Percentiles rank a stretch among this genome's conserved stretches.
Evolutionary conservation across 1,139 yeast genomes (phyloP).

Genomic region (Williopsis jadinii): DNA sequence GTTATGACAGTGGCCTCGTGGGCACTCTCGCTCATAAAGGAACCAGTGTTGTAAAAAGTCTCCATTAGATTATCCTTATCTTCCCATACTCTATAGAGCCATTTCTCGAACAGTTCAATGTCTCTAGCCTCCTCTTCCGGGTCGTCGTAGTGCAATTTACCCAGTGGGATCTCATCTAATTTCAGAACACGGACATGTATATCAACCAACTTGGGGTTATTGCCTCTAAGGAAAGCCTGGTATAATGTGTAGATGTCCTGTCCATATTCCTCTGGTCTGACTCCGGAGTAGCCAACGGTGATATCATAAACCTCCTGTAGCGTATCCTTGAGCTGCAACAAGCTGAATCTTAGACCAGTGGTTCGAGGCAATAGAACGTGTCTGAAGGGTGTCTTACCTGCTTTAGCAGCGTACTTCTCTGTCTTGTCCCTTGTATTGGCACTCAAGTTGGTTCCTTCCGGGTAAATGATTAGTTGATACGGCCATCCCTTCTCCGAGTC

Average conservation of each 20-base stretch:
- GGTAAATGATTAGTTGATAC: slow-evolving; percentile 63
- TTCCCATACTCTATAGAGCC: slow-evolving; percentile 75
- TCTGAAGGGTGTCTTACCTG: slow-evolving; percentile 39
- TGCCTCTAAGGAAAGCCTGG: slow-evolving; percentile 58
- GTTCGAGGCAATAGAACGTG: slow-evolving; percentile 75
- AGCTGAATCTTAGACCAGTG: slow-evolving; percentile 68
- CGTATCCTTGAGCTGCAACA: slow-evolving; percentile 54
- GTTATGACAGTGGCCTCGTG: slow-evolving; percentile 15
- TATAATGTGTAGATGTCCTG: slow-evolving; percentile 69
- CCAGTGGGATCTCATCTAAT: slow-evolving; percentile 60
- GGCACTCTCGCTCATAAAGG: slow-evolving; percentile 30
- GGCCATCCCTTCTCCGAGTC: slow-evolving; percentile 30
- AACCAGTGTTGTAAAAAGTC: slow-evolving; percentile 50
- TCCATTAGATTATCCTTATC: slow-evolving; percentile 70
- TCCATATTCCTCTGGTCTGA: slow-evolving; percentile 57
- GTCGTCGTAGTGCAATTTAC: slow-evolving; percentile 37
- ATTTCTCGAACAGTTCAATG: slow-evolving; percentile 50
- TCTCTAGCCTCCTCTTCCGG: slow-evolving; percentile 37
- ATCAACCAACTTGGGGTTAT: slow-evolving; percentile 60
- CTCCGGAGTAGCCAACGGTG: slow-evolving; percentile 77
- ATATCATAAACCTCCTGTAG: slow-evolving; percentile 72
- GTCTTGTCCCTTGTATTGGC: slow-evolving; percentile 55
- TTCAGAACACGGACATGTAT: slow-evolving; percentile 56
- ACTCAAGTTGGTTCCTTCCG: slow-evolving; percentile 92
- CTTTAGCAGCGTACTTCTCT: slow-evolving; percentile 46